phyloP scores from a whole-genome alignment of 192 early-diverging fungal genomes.

The Backusella parvicylindrica region DNA sequence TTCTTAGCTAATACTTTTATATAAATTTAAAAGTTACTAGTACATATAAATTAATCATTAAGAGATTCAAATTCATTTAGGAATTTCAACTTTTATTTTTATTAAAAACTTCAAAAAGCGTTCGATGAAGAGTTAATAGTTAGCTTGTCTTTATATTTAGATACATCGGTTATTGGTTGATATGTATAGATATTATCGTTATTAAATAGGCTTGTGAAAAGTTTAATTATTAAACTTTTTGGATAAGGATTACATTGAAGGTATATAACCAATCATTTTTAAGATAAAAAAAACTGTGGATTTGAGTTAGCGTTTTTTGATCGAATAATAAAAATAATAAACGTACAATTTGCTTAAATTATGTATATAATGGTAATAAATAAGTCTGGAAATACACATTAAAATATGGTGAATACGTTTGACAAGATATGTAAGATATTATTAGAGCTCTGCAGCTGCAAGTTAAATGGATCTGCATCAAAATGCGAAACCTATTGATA shows the following conservation, averaged over 20 bases:
- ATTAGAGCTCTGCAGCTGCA: neutral
- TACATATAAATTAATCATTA: neutral
- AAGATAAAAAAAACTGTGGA: neutral
- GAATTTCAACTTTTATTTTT: neutral
- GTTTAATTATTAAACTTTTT: neutral
- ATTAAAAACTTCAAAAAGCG: neutral
- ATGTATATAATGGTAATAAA: neutral
- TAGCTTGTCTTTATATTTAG: neutral
- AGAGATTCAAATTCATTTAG: neutral
- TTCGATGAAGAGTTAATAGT: neutral
- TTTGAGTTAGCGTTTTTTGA: neutral
- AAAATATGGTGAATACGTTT: neutral
- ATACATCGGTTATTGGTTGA: neutral
- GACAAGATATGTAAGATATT: neutral
- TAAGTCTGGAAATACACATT: neutral
- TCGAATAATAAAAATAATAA: neutral
- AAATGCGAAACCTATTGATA: neutral
- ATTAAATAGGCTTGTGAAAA: neutral
- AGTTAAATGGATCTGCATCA: neutral
- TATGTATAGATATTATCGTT: neutral
- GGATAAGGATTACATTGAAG: neutral
- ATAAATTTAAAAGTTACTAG: neutral
- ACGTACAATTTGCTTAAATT: neutral
- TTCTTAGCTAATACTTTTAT: neutral
- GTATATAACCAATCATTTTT: neutral